phyloP scores from a whole-genome alignment of 2,329 filamentous ascomycete genomes.

The Alternaria triticimaculans region DNA sequence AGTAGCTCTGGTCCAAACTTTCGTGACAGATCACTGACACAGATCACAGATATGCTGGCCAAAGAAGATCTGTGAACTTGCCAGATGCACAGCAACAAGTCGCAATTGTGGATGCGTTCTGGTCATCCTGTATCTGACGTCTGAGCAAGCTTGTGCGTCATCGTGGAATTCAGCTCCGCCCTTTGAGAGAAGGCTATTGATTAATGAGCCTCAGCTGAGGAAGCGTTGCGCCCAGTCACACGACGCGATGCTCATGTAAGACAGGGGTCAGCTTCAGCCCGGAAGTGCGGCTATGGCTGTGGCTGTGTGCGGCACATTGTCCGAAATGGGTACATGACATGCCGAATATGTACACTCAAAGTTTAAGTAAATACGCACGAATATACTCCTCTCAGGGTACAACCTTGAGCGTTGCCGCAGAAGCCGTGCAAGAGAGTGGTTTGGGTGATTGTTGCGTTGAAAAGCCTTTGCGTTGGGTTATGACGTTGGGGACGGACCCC shows the following conservation, averaged over 20 bases:
- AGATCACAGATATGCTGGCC: slow-evolving; percentile 45
- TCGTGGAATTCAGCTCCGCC: background rate
- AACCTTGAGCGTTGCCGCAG: background rate
- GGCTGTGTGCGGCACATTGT: slow-evolving; percentile 29
- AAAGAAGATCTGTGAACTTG: slow-evolving; percentile 42
- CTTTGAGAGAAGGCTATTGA: slow-evolving; percentile 10
- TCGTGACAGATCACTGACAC: background rate
- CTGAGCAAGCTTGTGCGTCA: background rate
- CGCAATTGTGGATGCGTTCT: background rate
- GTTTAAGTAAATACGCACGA: background rate
- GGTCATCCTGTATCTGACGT: background rate
- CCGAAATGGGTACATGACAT: slow-evolving; percentile 1
- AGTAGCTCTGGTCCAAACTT: slow-evolving; percentile 11
- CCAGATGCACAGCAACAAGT: background rate
- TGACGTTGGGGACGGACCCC: slow-evolving; percentile 27
- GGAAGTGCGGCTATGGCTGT: slow-evolving; percentile 33
- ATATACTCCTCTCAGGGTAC: background rate
- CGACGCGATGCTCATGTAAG: slow-evolving; percentile 11
- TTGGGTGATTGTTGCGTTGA: background rate
- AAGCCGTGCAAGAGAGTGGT: background rate
- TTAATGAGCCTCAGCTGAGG: slow-evolving; percentile 19
- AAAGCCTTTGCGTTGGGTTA: background rate
- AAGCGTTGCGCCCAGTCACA: slow-evolving; percentile 6
- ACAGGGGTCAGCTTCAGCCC: slow-evolving; percentile 17
- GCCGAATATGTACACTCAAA: background rate